Conservation (phyloP, 345 rosid genomes). For the Angophora floribunda region DNA sequence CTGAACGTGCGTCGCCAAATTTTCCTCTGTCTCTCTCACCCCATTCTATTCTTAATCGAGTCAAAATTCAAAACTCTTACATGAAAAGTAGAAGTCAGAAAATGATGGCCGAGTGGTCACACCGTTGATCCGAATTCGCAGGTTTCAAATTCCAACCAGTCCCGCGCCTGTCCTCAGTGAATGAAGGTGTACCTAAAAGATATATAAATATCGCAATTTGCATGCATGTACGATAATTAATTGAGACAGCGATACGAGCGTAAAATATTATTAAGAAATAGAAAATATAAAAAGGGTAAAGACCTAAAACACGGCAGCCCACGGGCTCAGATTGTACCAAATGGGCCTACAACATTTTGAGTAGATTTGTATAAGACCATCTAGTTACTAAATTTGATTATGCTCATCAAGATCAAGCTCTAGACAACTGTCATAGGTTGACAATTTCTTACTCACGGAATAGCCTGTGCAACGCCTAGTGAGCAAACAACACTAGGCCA, state of each 20-base stretch:
- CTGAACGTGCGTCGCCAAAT: accelerated
- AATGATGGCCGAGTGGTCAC: accelerated
- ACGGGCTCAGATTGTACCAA: not conserved
- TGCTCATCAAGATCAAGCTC: not conserved
- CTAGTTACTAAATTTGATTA: not conserved
- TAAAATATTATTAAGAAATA: not conserved
- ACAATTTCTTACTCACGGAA: too few species aligned
- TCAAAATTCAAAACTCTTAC: not conserved
- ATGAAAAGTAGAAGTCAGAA: not conserved
- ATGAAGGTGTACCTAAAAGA: not conserved
- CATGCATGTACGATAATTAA: not conserved
- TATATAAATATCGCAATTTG: not conserved
- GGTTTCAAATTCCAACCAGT: too few species aligned
- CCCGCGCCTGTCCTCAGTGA: not conserved
- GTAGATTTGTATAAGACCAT: not conserved
- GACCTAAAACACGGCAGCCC: not conserved
- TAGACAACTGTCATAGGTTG: too few species aligned
- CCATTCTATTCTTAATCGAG: not conserved
- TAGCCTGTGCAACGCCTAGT: too few species aligned
- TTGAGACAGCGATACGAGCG: not conserved
- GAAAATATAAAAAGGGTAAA: not conserved
- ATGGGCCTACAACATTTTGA: not conserved
- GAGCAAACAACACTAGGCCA: too few species aligned
- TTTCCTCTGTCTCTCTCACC: not conserved
- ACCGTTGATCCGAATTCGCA: not conserved